Percentiles rank a stretch among this genome's conserved stretches.
phyloP scores from a whole-genome alignment of 257 asterid species.

The Scutellaria barbata region DNA sequence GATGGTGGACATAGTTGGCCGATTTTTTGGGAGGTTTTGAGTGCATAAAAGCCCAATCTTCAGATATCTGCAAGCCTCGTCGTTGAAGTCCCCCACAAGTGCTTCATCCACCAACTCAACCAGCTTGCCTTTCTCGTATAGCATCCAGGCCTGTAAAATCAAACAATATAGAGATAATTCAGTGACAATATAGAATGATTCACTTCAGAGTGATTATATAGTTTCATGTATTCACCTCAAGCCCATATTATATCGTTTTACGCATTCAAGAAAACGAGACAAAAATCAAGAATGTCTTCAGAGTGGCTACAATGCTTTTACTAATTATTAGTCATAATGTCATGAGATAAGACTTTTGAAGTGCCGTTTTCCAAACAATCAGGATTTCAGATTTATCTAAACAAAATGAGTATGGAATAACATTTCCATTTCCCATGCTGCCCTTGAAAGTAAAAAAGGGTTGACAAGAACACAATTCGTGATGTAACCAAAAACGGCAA shows the following conservation, averaged over 20 bases:
- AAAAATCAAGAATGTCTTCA: not conserved
- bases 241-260: not conserved
- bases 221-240: not conserved
- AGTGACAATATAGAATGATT: not conserved
- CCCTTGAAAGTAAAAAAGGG: not conserved
- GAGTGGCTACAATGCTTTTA: not conserved
- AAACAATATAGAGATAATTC: no score
- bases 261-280: not conserved
- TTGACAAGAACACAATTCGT: not conserved
- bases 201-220: not conserved
- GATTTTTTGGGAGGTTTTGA: constrained; percentile 60
- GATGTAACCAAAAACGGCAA: constrained; percentile 31
- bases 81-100: constrained; percentile 43
- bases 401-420: not conserved
- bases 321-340: not conserved
- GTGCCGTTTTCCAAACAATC: not conserved
- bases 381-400: not conserved
- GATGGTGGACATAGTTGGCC: constrained; percentile 72
- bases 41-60: constrained; percentile 72
- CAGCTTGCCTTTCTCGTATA: constrained; percentile 56
- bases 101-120: constrained; percentile 56
- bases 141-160: constrained; percentile 64
- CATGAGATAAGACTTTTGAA: constrained; percentile 4
- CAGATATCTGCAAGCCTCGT: constrained; percentile 63
- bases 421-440: not conserved